Base-by-base conservation (phyloP, 2,329 filamentous ascomycete species). In the Parasarocladium wereldwijsianum region DNA sequence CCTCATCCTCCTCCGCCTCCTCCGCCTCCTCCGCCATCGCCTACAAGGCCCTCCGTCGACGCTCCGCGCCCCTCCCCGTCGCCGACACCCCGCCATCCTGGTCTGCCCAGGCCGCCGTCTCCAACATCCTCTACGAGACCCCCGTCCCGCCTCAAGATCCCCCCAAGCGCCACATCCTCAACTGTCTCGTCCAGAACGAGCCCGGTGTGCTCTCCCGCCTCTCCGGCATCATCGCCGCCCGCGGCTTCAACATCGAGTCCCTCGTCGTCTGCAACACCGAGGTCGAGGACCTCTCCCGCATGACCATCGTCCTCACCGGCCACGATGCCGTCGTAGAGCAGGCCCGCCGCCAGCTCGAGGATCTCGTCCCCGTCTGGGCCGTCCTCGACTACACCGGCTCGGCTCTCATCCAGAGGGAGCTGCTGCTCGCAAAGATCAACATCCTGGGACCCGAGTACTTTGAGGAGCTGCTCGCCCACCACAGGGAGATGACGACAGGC, bases 171-270 rank as follows among this genome's bases (percentile, higher is more conserved):
- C 90, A 98, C 58, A 73, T 98, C 50, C 76, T 98, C 57, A 98
- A 98, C 62, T 98, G 90, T 54, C 71, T 98, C 37, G 90, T 98
- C 36, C 90, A 98, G 59, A 98, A 98, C 61, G 90, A 98, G 64
- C 90, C 90, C 9, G 90, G 90, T 61, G 90, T 98, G 34, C 66
- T 98, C 34, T 96, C 87, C 31, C 85, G 90, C 36, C 83, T 98
- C 8, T 96, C 90, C 1, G 90, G 90, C 32, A 96, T 98, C 49
- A 66, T 98, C 19, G 90, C 90, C 9, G 90, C 90, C 24, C 75
- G 90, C 35, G 90, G 90, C 40, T 98, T 98, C 74, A 98, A 98
- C 64, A 98, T 98, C 47, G 90, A 98, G 67, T 93, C 82, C 32
- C 66, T 98, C 39, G 90, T 98, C 32, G 90, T 98, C 37, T 98